Conservation (phyloP, 257 asterid genomes). For the Vinca minor region DNA sequence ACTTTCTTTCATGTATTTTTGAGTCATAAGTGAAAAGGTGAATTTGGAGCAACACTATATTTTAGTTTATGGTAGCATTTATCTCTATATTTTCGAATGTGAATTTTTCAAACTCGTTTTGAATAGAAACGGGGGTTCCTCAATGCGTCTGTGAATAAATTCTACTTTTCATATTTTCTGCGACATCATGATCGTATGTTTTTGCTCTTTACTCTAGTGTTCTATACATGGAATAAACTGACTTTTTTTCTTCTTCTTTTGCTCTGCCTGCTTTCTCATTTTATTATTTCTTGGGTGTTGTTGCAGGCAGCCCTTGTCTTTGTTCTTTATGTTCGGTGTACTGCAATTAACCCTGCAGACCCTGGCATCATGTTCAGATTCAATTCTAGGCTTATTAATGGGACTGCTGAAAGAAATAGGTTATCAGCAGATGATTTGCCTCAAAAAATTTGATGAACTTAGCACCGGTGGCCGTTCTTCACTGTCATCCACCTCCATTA, state of each 20-base stretch:
- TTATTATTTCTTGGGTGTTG: slow-evolving; percentile 11
- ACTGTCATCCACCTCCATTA: slow-evolving; percentile 59
- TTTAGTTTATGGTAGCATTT: no score
- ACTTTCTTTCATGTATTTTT: background rate
- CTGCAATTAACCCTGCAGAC: slow-evolving; percentile 98
- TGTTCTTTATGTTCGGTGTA: slow-evolving; percentile 77
- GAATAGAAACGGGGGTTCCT: background rate
- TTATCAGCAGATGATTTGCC: slow-evolving; percentile 35
- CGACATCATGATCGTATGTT: no score
- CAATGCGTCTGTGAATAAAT: background rate
- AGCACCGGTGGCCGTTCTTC: slow-evolving; percentile 63
- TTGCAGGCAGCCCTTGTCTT: slow-evolving; percentile 83
- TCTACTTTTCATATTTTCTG: background rate
- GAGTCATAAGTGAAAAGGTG: no score
- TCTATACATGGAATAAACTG: background rate
- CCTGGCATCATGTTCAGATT: slow-evolving; percentile 90
- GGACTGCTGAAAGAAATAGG: slow-evolving; percentile 38
- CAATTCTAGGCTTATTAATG: slow-evolving; percentile 41
- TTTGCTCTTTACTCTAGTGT: background rate
- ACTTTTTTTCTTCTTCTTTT: background rate
- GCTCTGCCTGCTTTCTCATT: background rate
- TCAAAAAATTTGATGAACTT: slow-evolving; percentile 57
- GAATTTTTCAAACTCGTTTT: background rate
- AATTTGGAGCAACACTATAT: no score
- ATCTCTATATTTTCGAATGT: background rate